phyloP scores from a whole-genome alignment of 371 early-diverging fungal species.

The Actinomortierella ambigua region DNA sequence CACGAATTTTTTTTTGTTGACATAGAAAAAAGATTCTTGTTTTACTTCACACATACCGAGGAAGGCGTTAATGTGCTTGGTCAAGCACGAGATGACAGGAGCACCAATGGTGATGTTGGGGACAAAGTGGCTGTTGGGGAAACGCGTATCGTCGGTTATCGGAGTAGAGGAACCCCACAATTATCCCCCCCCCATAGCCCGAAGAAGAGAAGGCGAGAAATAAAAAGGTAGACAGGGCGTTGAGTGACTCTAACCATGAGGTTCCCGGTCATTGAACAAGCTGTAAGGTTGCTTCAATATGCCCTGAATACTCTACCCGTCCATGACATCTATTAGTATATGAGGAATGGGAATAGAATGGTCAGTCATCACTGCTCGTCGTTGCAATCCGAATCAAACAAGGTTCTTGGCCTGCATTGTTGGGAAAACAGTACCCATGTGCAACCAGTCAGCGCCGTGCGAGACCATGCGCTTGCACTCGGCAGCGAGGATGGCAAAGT shows the following conservation, averaged over 20 bases:
- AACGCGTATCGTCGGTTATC: too few relatives aligned
- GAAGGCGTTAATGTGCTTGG: slow-evolving; percentile 90
- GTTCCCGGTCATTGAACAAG: too few relatives aligned
- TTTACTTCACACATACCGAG: slow-evolving; percentile 75
- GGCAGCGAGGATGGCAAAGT: slow-evolving; percentile 87
- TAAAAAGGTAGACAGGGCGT: too few relatives aligned
- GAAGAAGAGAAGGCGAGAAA: too few relatives aligned
- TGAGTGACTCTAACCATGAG: too few relatives aligned
- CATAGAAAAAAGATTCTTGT: background rate
- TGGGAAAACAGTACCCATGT: slow-evolving; percentile 72
- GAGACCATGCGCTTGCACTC: slow-evolving; percentile 91
- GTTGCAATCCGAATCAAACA: background rate
- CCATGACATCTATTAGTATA: slow-evolving; percentile 72
- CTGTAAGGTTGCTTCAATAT: too few relatives aligned
- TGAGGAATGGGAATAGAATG: slow-evolving; percentile 5
- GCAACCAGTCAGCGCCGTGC: slow-evolving; percentile 94
- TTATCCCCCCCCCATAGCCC: too few relatives aligned
- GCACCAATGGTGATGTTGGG: slow-evolving; percentile 97
- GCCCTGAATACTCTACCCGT: slow-evolving; percentile 62
- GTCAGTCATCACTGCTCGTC: too few relatives aligned
- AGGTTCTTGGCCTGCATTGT: background rate
- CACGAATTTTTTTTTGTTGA: background rate
- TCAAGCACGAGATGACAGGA: slow-evolving; percentile 87
- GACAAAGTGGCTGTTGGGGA: slow-evolving; percentile 87
- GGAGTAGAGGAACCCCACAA: too few relatives aligned